Evolutionary conservation across 148 eudicot species (phyloP), one percentile per base, ranked within the genome.

Genomic region (Silene conica): DNA sequence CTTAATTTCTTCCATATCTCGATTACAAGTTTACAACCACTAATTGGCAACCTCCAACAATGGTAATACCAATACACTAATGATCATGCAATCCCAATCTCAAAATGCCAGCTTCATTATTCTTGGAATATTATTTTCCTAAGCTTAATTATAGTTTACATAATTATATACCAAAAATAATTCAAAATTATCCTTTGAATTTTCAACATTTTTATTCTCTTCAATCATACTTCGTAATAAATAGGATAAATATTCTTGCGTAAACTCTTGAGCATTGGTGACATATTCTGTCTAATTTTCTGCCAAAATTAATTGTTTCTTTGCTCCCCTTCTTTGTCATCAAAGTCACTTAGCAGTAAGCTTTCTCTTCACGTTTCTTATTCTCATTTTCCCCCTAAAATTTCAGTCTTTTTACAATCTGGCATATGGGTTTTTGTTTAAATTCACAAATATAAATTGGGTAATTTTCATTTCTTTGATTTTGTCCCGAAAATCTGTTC

Each of bases 31-130:
- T 31, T 31, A 31, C 34, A 31, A 31, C 34, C 34, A 31, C 5
- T 31, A 31, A 31, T 20, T 7, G 62, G 11, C 20, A 25, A n/a
- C 25, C 62, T 58, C 23, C n/a, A 58, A 58, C 5, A 15, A 9
- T 8, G 15, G 18, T 13, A 54, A 54, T 54, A 2, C 1, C 2
- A 26, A 26, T 26, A 26, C 28, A 26, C 28, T 1, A 16, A 4
- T 9, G 18, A 3, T 54, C 1, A 54, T 16, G 15, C 18, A 8
- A 13, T 54, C 57, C 70, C 76, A 63, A 63, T 28, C 60, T 28
- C 14, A 50, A 63, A 48, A 38, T 63, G 76, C 60, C 76, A 73
- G 69, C 76, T 26, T 73, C 43, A 48, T 34, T 63, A 22, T 43
- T 73, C 7, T 58, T 12, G 6, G 60, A 56, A 56, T 56, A 56